These are phyloP conservation scores for Pseudopithomyces chartarum DNA, from an alignment of 2,329 filamentous ascomycete genomes.

Conservation along the genomic window DNA sequence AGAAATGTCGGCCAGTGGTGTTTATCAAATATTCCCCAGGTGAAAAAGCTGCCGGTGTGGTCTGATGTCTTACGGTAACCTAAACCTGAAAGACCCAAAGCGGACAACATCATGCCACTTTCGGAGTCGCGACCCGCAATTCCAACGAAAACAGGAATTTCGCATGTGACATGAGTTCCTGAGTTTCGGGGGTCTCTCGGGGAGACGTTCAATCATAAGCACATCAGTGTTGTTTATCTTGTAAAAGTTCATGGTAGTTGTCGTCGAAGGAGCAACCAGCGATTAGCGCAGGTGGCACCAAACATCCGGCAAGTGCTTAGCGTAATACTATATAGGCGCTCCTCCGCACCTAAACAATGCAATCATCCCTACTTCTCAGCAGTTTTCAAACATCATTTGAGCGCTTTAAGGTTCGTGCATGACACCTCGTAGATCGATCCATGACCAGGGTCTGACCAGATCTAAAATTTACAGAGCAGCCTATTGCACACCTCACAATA, in stretches of 20 bases:
- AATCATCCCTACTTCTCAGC: no score
- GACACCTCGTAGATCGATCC: no score
- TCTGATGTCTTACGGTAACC: neutral
- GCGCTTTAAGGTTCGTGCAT: no score
- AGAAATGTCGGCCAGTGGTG: no score
- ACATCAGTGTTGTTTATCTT: neutral
- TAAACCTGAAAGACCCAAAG: neutral
- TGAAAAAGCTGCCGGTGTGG: neutral
- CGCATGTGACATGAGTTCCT: neutral
- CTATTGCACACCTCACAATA: neutral
- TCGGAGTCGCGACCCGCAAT: neutral
- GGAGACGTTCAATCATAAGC: neutral
- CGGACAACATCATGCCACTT: constrained; percentile 5
- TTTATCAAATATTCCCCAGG: no score
- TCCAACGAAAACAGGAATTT: neutral
- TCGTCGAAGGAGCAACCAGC: no score
- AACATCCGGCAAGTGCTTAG: no score
- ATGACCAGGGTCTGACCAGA: neutral
- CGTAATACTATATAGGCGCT: no score
- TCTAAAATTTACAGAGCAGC: neutral
- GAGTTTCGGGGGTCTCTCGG: neutral
- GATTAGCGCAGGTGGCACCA: no score
- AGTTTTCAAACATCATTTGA: no score
- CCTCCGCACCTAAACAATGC: no score
- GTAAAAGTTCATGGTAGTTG: neutral